These are phyloP conservation scores for Cystobasidium onofrii DNA, from an alignment of 768 basidiomycete species.

Conservation along the genomic window DNA sequence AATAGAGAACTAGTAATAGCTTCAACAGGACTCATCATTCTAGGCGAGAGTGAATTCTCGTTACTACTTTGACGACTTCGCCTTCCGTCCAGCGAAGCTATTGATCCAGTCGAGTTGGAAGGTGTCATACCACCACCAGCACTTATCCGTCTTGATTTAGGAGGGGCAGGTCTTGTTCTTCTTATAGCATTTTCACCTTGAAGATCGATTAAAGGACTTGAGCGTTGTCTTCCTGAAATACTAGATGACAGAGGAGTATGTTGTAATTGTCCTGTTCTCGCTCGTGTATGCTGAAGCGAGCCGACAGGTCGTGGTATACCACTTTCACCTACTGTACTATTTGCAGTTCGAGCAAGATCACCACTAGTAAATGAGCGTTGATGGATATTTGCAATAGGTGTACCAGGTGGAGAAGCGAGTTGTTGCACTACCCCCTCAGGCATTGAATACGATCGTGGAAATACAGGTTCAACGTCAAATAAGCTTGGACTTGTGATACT, in stretches of 20 bases:
- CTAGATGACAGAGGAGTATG: constrained; percentile 8
- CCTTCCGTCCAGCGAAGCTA: neutral
- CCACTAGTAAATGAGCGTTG: neutral
- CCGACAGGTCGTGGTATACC: neutral
- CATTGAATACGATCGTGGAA: constrained; percentile 20
- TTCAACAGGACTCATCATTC: constrained; percentile 12
- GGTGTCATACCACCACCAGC: neutral
- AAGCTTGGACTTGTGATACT: neutral
- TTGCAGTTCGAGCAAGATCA: neutral
- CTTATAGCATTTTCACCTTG: neutral
- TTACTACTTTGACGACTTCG: constrained; percentile 17
- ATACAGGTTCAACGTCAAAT: neutral
- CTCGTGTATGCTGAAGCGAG: neutral
- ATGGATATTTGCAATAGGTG: neutral
- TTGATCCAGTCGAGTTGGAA: neutral
- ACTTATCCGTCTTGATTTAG: constrained; percentile 11
- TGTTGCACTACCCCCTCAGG: neutral
- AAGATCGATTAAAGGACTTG: constrained; percentile 1
- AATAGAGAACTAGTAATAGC: constrained; percentile 5
- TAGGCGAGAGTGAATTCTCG: neutral
- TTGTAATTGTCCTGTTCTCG: neutral
- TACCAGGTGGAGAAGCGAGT: constrained; percentile 14
- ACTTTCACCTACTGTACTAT: neutral
- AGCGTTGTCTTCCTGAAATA: constrained; percentile 18
- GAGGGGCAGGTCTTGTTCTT: constrained; percentile 24